These are phyloP conservation scores for Pseudohalonectria lignicola DNA, from an alignment of 2,329 filamentous ascomycete species.

Conservation along the genomic window DNA sequence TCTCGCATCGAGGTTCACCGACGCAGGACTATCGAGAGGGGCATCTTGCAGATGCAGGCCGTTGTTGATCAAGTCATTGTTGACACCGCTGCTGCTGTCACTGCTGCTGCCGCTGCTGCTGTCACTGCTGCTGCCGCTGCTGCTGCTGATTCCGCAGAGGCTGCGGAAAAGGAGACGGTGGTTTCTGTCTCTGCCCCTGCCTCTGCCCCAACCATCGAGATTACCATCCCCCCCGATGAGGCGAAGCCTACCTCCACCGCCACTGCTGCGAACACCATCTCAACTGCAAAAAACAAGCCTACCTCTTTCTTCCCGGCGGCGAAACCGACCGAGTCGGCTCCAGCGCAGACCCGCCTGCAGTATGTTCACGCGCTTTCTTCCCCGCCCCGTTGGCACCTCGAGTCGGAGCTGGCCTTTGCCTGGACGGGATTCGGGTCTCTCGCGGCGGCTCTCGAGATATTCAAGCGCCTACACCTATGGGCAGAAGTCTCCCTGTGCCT, in stretches of 20 bases:
- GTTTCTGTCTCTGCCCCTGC: slow-evolving; percentile 10
- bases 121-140: slow-evolving; percentile 20
- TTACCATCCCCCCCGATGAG: slow-evolving; percentile 27
- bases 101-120: slow-evolving; percentile 13
- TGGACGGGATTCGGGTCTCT: slow-evolving; percentile 86
- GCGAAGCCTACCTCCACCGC: slow-evolving; percentile 2
- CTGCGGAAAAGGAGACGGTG: too few species aligned
- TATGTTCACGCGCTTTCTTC: slow-evolving; percentile 80
- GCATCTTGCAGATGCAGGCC: slow-evolving; percentile 85
- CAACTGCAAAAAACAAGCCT: slow-evolving; percentile 39
- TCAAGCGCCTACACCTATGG: slow-evolving; percentile 87
- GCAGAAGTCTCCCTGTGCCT: slow-evolving; percentile 88
- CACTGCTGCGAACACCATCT: not conserved
- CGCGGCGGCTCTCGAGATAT: slow-evolving; percentile 86
- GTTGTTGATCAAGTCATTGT: slow-evolving; percentile 92
- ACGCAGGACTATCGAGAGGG: slow-evolving; percentile 78
- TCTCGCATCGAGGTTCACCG: slow-evolving; percentile 83
- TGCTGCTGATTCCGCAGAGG: slow-evolving; percentile 13
- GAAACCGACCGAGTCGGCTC: slow-evolving; percentile 66
- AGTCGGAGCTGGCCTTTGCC: slow-evolving; percentile 83
- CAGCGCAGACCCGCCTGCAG: slow-evolving; percentile 61
- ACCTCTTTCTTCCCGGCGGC: slow-evolving; percentile 74
- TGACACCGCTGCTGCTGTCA: slow-evolving; percentile 48
- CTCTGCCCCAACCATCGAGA: slow-evolving; percentile 32
- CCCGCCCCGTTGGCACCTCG: slow-evolving; percentile 85